Evolutionary conservation across 169 alveolate genomes (phyloP).

Genomic region (Cryptosporidium ubiquitum): DNA sequence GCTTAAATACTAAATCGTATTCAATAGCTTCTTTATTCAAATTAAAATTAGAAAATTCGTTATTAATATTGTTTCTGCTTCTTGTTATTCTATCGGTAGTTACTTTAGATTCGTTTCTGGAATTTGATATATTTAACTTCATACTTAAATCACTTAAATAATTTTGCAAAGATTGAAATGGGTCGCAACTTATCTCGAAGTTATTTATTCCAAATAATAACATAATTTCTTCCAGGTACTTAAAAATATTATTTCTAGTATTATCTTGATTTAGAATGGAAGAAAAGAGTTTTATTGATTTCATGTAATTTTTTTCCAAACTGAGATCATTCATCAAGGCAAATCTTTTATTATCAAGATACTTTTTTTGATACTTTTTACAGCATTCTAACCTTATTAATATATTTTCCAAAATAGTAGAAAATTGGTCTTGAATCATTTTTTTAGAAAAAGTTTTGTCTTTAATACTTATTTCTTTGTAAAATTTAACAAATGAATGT

Average conservation of each 20-base stretch:
- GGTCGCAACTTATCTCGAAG: neutral
- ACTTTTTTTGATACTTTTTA: neutral
- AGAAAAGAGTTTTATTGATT: neutral
- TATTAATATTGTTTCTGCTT: constrained; percentile 10
- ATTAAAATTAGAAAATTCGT: neutral
- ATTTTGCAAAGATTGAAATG: neutral
- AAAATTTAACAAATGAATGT: neutral
- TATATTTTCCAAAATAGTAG: neutral
- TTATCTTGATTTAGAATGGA: neutral
- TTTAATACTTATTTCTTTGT: neutral
- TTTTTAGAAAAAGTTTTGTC: neutral
- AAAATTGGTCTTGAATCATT: neutral
- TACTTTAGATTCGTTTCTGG: neutral
- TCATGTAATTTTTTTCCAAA: neutral
- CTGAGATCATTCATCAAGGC: neutral
- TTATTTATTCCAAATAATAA: neutral
- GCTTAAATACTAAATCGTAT: neutral
- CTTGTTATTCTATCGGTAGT: constrained; percentile 31
- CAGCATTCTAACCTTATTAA: neutral
- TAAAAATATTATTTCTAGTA: neutral
- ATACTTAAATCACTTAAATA: neutral
- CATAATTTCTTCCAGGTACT: neutral
- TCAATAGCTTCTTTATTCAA: neutral
- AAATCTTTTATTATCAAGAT: neutral
- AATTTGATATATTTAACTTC: neutral